These are phyloP conservation scores for Pseudogymnoascus sp. DNA, from an alignment of 2,329 filamentous ascomycete species.

Conservation along the genomic window DNA sequence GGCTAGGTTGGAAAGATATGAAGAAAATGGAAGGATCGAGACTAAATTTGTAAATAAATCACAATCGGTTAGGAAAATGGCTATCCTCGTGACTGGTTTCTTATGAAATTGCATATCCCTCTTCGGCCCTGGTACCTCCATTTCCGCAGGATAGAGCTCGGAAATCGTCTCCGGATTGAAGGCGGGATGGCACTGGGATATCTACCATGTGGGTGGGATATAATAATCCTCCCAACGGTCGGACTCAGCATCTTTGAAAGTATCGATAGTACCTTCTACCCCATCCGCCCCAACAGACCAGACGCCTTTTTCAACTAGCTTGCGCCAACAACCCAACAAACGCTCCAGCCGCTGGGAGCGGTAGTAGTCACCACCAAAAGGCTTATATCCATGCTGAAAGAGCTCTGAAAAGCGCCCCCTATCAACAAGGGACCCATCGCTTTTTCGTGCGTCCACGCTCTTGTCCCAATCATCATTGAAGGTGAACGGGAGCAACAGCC, in stretches of 20 bases:
- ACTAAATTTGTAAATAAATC: background rate
- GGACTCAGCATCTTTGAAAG: conserved; percentile 23
- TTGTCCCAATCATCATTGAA: background rate
- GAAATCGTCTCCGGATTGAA: background rate
- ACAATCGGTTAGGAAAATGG: background rate
- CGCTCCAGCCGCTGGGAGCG: conserved; percentile 20
- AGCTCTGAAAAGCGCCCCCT: conserved; percentile 19
- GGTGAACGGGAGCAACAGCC: background rate
- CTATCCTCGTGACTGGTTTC: background rate
- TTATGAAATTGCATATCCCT: background rate
- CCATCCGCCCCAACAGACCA: conserved; percentile 24
- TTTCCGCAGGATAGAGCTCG: background rate
- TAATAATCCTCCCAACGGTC: conserved; percentile 16
- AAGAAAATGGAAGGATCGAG: background rate
- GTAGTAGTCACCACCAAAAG: conserved; percentile 26
- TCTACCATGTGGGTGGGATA: background rate
- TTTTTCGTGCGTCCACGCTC: background rate
- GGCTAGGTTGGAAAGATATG: background rate
- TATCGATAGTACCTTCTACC: conserved; percentile 24
- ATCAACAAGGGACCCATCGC: conserved; percentile 11
- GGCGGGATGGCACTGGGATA: background rate
- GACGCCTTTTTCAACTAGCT: conserved; percentile 21
- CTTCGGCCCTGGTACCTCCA: background rate
- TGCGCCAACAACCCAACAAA: conserved; percentile 23
- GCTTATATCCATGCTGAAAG: conserved; percentile 29